Base-by-base conservation (phyloP, 2,329 filamentous ascomycete genomes). In the Thelonectria blattea region DNA sequence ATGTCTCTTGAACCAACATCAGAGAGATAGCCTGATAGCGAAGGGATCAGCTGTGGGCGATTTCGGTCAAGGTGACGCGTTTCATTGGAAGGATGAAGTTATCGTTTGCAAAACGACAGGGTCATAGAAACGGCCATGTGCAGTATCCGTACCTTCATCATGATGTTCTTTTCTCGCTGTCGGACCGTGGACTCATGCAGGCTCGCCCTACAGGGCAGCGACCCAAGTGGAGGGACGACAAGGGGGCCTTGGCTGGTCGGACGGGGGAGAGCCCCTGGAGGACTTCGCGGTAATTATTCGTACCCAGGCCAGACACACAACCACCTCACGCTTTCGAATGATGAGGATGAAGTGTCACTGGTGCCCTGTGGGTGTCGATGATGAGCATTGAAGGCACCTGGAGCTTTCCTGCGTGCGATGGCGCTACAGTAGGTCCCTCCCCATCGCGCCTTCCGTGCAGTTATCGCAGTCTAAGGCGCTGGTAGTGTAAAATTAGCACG, bases 401-500 rank as follows among this genome's bases (percentile, higher is more conserved):
- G 27, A 30, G 27, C 5, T 30, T 30, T 30, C 27, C 27, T 30
- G 27, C 27, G 27, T 15, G 17, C 18, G 42, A 45, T 45, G 17
- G 42, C 18, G 42, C 42, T 22, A 45, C 42, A 41, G 41, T 17
- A 20, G 41, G 41, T 37, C 11, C 9, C 17, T 24, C 42, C 42
- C 42, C n/a, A 37, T 37, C 34, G 34, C 15, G 34, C 34, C 34
- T 37, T 37, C 34, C 15, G 15, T 37, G 34, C 12, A 37, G 34
- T 15, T 30, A 30, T 9, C 8, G 27, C 27, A 30, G 34, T 37
- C 34, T 3, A 14, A 47, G 41, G 41, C 52, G 52, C 41, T 30
- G 43, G 30, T 46, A 32, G 39, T 50, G 27, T 50, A 56, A 34
- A 50, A 43, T 56, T 56, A 56, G 54, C 54, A 56, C 54, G 37